phyloP scores from a whole-genome alignment of 108 stramenopile species.

The Skeletonema costatum region DNA sequence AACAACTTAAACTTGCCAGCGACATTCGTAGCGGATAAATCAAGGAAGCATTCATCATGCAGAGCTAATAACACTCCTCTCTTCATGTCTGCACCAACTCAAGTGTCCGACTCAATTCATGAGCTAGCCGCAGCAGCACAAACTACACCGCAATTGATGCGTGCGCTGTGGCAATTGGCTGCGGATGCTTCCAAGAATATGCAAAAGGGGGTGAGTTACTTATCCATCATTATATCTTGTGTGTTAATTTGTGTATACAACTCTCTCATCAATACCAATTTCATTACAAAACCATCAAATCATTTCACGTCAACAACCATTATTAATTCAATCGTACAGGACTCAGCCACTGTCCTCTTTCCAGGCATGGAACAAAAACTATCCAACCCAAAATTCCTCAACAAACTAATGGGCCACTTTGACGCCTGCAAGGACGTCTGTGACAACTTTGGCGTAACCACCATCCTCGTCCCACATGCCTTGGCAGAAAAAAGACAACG shows the following conservation, averaged over 20 bases:
- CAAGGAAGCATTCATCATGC: not conserved
- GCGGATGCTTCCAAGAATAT: constrained; percentile 61
- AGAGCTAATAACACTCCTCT: not conserved
- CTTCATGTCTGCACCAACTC: not conserved
- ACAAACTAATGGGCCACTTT: constrained; percentile 73
- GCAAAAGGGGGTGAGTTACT: constrained; percentile 54
- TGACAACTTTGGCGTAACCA: constrained; percentile 79
- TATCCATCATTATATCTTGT: not conserved
- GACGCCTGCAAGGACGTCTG: constrained; percentile 89
- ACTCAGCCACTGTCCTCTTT: constrained; percentile 65
- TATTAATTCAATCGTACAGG: constrained; percentile 12
- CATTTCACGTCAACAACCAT: not conserved
- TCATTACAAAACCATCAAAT: not conserved
- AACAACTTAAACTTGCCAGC: not conserved
- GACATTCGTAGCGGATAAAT: not conserved
- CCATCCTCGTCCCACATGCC: constrained; percentile 56
- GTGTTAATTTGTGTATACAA: not conserved
- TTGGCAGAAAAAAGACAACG: constrained; percentile 11
- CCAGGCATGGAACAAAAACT: constrained; percentile 66
- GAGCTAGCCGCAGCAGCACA: constrained; percentile 26
- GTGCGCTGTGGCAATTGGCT: constrained; percentile 69
- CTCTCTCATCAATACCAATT: not conserved
- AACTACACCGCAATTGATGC: constrained; percentile 74
- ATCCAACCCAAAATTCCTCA: constrained; percentile 53
- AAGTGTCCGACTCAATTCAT: not conserved